phyloP scores from a whole-genome alignment of 2,329 filamentous ascomycete genomes.

The Bimuria novae-zelandiae region DNA sequence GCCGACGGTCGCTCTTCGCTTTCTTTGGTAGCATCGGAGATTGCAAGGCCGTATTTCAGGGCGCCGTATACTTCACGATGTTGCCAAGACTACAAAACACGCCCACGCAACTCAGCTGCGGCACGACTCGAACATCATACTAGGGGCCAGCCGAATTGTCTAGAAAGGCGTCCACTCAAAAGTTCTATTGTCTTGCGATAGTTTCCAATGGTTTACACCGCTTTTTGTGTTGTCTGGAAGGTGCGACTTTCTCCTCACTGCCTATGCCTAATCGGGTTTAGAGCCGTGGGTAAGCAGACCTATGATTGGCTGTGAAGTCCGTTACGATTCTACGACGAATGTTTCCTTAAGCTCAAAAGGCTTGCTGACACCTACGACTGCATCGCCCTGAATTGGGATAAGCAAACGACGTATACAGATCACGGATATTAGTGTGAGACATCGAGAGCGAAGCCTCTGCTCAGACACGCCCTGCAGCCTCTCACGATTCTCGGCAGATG shows the following conservation, averaged over 20 bases:
- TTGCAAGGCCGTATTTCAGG: conserved; percentile 7
- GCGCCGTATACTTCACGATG: background rate
- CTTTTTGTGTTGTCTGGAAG: too few species aligned
- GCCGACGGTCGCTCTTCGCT: background rate
- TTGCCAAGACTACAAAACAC: conserved; percentile 1
- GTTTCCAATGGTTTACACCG: too few species aligned
- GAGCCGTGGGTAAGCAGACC: too few species aligned
- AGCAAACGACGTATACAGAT: background rate
- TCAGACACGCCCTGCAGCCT: too few species aligned
- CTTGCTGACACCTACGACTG: background rate
- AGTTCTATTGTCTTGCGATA: background rate
- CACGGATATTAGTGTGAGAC: conserved; percentile 6
- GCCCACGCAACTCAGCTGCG: background rate
- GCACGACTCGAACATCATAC: background rate
- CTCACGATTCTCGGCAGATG: background rate
- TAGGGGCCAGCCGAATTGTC: background rate
- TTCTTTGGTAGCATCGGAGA: conserved; percentile 8
- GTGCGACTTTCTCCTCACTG: too few species aligned
- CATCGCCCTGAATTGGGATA: background rate
- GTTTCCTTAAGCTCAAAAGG: background rate
- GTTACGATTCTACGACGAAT: too few species aligned
- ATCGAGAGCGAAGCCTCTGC: background rate
- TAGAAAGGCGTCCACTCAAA: background rate
- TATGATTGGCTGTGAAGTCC: too few species aligned
- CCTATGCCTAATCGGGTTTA: background rate